Evolutionary conservation across 176 grass and related monocot species (phyloP).

Genomic region (Avena insularis): DNA sequence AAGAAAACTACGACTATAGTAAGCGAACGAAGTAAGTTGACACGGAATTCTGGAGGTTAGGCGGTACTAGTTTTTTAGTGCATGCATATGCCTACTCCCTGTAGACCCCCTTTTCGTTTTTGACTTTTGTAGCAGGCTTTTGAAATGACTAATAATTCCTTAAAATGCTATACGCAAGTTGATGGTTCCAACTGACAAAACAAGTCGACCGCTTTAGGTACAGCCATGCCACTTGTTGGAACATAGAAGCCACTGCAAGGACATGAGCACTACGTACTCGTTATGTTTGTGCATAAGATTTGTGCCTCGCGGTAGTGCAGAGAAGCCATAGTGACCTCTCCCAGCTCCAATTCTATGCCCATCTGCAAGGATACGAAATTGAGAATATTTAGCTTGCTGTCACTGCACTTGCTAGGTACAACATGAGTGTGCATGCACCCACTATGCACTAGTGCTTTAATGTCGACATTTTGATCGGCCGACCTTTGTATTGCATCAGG

Average conservation of each 20-base stretch:
- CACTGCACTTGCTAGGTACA: neutral
- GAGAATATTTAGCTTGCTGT: constrained; percentile 15
- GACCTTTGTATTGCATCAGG: no score
- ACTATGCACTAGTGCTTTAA: no score
- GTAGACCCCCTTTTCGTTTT: constrained; percentile 12
- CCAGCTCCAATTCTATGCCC: neutral
- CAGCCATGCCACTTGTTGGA: neutral
- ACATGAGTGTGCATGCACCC: no score
- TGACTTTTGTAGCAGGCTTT: constrained; percentile 8
- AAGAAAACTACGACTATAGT: no score
- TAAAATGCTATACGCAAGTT: constrained; percentile 25
- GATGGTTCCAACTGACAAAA: constrained; percentile 35
- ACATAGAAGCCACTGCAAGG: neutral
- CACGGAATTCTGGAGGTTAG: constrained; percentile 27
- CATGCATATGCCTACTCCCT: constrained; percentile 31
- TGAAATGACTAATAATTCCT: constrained; percentile 8
- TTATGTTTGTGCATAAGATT: neutral
- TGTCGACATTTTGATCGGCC: no score
- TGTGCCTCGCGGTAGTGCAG: neutral
- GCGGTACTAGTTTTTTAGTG: neutral
- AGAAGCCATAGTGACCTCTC: constrained; percentile 4
- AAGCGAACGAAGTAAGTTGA: constrained; percentile 1
- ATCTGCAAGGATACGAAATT: constrained; percentile 1
- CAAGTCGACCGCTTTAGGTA: neutral
- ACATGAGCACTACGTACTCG: neutral